Evolutionary conservation across 352 stramenopile species (phyloP), one percentile per base, ranked within the genome.

Genomic region (Poterioochromonas sp.): DNA sequence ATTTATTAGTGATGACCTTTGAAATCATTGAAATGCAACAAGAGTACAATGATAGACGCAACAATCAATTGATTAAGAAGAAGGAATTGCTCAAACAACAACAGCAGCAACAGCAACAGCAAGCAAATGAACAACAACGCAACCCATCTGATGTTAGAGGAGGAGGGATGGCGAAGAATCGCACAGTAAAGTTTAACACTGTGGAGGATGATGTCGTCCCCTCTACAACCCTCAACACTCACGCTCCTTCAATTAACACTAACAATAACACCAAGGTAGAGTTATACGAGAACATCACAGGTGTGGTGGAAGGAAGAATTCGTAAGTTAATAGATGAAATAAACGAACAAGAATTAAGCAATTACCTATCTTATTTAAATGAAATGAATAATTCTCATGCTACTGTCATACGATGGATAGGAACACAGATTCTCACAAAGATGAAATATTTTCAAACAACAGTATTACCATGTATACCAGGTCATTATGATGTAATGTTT

Each of bases 1-100:
- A 51, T 1, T 34, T 54, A 11, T 54, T 74, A 11, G 65, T 74
- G 2, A 39, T 18, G 1, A 34, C 65, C 18, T 51, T 74, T 51
- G 65, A 74, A 54, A 74, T 74, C n/a, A 74, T 74, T 35, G 65
- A 74, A 35, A 74, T 74, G 65, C 65, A 74, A 35, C 65, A 74
- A 34, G 65, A 74, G 12, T 74, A 74, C n/a, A 54, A 58, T 54
- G 12, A 74, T 2, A n/a, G 65, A 20, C 5, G 65, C 15, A 32
- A 65, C 26, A 5, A 32, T 39, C 5, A 5, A 39, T 29, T 35
- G 5, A 22, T 22, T 12, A 47, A 41, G 2, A 71, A 71, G 11
- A 12, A 29, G 3, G 32, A 35, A 22, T 22, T 32, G 11, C 15
- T 26, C 15, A 15, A 26, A 26, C 47, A 58, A 26, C n/a, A n/a